Evolutionary conservation across 768 basidiomycete genomes (phyloP).

Genomic region (Mycena galopus): DNA sequence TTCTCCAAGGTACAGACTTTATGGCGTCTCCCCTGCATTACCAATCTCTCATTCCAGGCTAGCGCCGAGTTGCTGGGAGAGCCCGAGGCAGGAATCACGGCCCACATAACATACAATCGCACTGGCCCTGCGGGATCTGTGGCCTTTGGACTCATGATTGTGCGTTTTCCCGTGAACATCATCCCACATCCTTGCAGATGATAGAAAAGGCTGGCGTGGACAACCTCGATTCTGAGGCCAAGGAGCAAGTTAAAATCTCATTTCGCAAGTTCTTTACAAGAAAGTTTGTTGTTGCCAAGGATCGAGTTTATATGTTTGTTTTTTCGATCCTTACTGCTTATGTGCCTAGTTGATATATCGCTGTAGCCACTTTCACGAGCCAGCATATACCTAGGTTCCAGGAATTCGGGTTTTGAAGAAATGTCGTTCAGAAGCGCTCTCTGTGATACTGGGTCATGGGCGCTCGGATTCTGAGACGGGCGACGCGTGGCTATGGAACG

Average conservation of each 20-base stretch:
- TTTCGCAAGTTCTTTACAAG: slow-evolving; percentile 51
- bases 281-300: slow-evolving; percentile 50
- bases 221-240: slow-evolving; percentile 62
- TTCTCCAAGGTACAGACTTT: background rate
- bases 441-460: too few species aligned
- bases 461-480: too few species aligned
- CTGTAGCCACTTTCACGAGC: too few species aligned
- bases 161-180: slow-evolving; percentile 48
- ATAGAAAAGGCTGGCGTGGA: slow-evolving; percentile 68
- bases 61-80: background rate
- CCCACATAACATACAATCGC: background rate
- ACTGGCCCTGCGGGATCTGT: background rate
- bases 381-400: too few species aligned
- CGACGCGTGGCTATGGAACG: too few species aligned
- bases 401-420: too few species aligned
- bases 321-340: too few species aligned
- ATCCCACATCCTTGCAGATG: slow-evolving; percentile 38
- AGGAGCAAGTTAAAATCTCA: slow-evolving; percentile 62
- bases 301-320: slow-evolving; percentile 58
- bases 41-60: background rate
- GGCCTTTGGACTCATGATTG: slow-evolving; percentile 69
- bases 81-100: background rate
- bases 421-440: too few species aligned
- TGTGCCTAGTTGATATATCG: too few species aligned
- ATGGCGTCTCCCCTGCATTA: too few species aligned